Base-by-base conservation (phyloP, 228 moss, liverwort and hornwort species). In the Sphagnum fallax region DNA sequence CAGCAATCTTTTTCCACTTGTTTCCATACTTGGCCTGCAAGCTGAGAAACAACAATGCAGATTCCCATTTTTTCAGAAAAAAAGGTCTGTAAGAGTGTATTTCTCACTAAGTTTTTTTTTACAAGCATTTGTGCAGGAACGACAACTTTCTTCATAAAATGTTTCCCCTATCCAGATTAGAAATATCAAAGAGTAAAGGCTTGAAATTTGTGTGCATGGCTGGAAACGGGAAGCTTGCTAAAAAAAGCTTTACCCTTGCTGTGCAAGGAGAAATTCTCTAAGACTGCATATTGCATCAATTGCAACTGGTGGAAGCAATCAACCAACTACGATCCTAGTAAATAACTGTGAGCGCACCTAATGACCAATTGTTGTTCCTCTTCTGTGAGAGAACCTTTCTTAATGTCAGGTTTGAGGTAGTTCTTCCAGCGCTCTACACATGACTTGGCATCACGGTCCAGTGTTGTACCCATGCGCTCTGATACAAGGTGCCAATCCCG, bases 341-440 rank as follows among this genome's bases (percentile, higher is more conserved):
- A 32, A 60, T 53, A 18, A 47, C 47, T 32, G 18, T 6, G 52
- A 47, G 55, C 32, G 6, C n/a, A 71, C 71, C 71, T 65, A 48
- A 71, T 71, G 64, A 71, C 64, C 64, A 71, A 63, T 48, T 65
- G 71, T 48, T 81, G 76, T 62, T 81, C 80, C 64, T 81, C 80
- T 48, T 70, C 70, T 51, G 76, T 70, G 4, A 81, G 76, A 10
- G 80, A 76, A 32, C 76, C 73, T 68, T 81, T 81, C 74, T 81
- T 81, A 18, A 81, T 81, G 53, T 76, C 80, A 10, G 80, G 80
- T 76, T 81, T 81, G 18, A 81, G 80, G 71, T 81, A 81, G 61
- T 81, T 81, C 60, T 81, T 81, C 80, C 80, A 81, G 63, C 80
- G 73, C 71, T 81, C 80, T 67, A 81, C 76, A 63, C 80, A 81